These are phyloP conservation scores for Triticum turgidum DNA, from an alignment of 176 grass and related monocot genomes.

Conservation along the genomic window DNA sequence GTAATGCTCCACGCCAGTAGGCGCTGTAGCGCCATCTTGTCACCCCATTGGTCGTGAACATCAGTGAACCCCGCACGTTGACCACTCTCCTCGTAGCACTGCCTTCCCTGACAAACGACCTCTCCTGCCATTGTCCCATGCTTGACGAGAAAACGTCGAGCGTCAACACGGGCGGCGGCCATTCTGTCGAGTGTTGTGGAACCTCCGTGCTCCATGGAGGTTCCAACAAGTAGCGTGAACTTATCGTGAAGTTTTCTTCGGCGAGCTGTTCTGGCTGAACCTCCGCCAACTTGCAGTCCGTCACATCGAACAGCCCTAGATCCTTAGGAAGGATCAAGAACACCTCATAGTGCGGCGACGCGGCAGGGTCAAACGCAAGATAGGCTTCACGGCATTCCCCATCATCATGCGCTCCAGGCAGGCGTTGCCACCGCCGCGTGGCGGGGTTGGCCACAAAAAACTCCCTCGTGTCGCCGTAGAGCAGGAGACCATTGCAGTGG, in stretches of 20 bases:
- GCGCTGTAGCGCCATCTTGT: no score
- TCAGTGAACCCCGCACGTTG: no score
- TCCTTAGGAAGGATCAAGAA: background rate
- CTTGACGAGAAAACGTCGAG: no score
- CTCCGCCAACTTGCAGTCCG: background rate
- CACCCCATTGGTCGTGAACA: no score
- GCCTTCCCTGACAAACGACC: no score
- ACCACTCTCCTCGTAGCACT: no score
- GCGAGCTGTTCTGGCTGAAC: background rate
- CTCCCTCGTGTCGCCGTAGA: background rate
- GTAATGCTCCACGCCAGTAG: no score
- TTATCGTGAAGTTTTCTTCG: background rate
- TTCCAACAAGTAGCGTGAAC: no score
- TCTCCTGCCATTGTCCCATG: no score
- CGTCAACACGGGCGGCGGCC: no score
- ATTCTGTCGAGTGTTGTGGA: no score
- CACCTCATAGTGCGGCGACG: background rate
- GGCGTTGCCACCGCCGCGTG: background rate
- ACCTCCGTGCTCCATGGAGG: no score
- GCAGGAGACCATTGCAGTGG: background rate
- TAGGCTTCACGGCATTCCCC: background rate
- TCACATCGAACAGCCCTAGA: background rate
- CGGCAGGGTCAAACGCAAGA: background rate
- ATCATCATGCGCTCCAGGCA: background rate
- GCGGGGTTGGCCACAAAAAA: background rate